Base-by-base conservation (phyloP, 2,329 filamentous ascomycete genomes). In the Pseudogymnoascus sp. region DNA sequence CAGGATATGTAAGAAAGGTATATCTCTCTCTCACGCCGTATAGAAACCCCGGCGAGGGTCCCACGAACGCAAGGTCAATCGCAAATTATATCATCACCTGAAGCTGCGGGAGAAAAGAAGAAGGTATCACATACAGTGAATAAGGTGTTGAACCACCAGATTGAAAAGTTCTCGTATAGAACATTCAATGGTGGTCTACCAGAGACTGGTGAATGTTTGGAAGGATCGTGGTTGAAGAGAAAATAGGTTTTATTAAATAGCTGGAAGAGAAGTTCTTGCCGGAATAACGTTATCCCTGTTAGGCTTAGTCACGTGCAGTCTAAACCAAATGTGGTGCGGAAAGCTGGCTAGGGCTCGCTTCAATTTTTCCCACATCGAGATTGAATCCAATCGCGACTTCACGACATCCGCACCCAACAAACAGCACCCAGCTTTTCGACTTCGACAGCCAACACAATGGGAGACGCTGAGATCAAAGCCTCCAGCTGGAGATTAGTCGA, bases 1-100 rank as follows among this genome's bases (percentile, higher is more conserved):
- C 92, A 96, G 92, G 91, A 96, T 96, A 96, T 96, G 92, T 96
- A 96, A 96, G 92, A 93, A 86, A 86, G 87, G 79, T 92, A 90
- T 96, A 89, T 96, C 92, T 96, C 81, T 77, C 84, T 75, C 79
- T 83, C 80, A 79, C 75, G 79, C 82, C 88, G 87, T 92, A 88
- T 88, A 83, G 88, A 89, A 81, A 83, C 90, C 86, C 92, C 85
- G 92, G 93, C 92, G 89, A 88, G 91, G 86, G 89, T 80, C 83
- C 91, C 91, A 93, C 86, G 86, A 80, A 80, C 77, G 77, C 77
- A 79, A 82, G 84, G 89, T 97, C 92, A 96, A 93, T 93, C 92
- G 93, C 92, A 97, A 97, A 97, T 96, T 96, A 91, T 90, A 82
- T 89, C 92, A 96, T 96, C 93, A 90, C 88, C 69, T 70, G 70